A percentile compares a stretch with the other conserved stretches of the same genome.
Evolutionary conservation across 192 early-diverging fungal species (phyloP).

Genomic region (Umbelopsis ramanniana): DNA sequence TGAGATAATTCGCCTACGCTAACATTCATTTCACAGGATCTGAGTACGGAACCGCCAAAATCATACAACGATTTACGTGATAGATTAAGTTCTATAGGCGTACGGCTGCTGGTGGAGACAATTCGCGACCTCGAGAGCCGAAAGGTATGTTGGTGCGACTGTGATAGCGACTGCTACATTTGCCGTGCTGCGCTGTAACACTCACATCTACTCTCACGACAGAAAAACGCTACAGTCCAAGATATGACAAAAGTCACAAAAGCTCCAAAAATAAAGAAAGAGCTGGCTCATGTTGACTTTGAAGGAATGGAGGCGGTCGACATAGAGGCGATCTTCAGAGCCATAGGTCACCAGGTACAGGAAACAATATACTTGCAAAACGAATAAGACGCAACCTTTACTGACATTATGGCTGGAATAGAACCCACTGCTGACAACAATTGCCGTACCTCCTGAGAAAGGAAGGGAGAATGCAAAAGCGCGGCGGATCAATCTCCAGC

Average conservation of each 20-base stretch:
- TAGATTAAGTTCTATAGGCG: conserved; percentile 47
- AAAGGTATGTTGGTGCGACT: conserved; percentile 43
- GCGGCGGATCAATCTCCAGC: conserved; percentile 36
- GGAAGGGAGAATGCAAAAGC: background rate
- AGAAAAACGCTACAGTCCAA: conserved; percentile 65
- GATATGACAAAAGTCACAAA: conserved; percentile 62
- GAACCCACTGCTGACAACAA: conserved; percentile 59
- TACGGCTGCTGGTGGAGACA: conserved; percentile 61
- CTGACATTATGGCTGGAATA: conserved; percentile 26
- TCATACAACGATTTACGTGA: conserved; percentile 16
- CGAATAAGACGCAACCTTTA: conserved; percentile 14
- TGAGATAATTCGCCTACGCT: background rate
- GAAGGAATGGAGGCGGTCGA: conserved; percentile 58
- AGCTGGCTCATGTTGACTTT: conserved; percentile 65
- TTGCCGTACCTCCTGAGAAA: conserved; percentile 37
- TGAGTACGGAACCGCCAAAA: background rate
- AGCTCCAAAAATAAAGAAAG: conserved; percentile 71
- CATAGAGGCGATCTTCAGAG: conserved; percentile 68
- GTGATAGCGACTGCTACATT: background rate
- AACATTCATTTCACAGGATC: background rate
- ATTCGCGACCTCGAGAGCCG: conserved; percentile 61
- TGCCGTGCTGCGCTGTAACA: background rate
- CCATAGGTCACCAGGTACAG: conserved; percentile 74
- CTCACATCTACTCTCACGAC: conserved; percentile 23
- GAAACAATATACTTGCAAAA: conserved; percentile 22